Percentiles rank a stretch among this genome's conserved stretches.
Evolutionary conservation across 2,329 filamentous ascomycete genomes (phyloP).

Genomic region (Botrytis fabae): DNA sequence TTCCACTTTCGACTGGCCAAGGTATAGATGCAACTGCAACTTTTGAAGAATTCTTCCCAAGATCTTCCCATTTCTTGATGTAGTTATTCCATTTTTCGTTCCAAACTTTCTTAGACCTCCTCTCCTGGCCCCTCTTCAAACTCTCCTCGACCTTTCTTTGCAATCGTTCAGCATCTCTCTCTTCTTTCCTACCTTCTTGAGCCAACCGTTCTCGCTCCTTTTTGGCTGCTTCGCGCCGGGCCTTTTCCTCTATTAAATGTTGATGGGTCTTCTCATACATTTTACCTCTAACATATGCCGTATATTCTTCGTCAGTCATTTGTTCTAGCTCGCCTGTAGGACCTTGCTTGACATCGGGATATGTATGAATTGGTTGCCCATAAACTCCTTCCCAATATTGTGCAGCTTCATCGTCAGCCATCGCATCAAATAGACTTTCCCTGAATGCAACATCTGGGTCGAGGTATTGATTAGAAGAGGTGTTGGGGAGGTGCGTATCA

Average conservation of each 20-base stretch:
- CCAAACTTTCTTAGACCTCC: constrained; percentile 53
- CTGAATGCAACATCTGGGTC: constrained; percentile 78
- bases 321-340: constrained; percentile 64
- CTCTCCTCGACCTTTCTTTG: constrained; percentile 68
- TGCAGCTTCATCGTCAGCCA: constrained; percentile 95
- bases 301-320: constrained; percentile 94
- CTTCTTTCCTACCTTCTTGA: constrained; percentile 43
- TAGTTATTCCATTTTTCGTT: constrained; percentile 66
- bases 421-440: constrained; percentile 92
- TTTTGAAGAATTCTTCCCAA: constrained; percentile 46
- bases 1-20: constrained; percentile 67
- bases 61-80: constrained; percentile 58
- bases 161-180: constrained; percentile 48
- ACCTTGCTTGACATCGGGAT: constrained; percentile 51
- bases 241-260: constrained; percentile 75
- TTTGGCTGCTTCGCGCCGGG: constrained; percentile 57
- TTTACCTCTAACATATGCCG: constrained; percentile 74
- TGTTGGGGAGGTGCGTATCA: constrained; percentile 44
- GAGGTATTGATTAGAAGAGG: constrained; percentile 46
- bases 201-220: constrained; percentile 48
- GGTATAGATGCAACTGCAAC: constrained; percentile 50
- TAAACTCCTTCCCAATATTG: constrained; percentile 97
- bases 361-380: constrained; percentile 88
- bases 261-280: constrained; percentile 98
- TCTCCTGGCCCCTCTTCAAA: constrained; percentile 64